Base-by-base conservation (phyloP, 2,329 filamentous ascomycete species). In the Parafenestella ontariensis region DNA sequence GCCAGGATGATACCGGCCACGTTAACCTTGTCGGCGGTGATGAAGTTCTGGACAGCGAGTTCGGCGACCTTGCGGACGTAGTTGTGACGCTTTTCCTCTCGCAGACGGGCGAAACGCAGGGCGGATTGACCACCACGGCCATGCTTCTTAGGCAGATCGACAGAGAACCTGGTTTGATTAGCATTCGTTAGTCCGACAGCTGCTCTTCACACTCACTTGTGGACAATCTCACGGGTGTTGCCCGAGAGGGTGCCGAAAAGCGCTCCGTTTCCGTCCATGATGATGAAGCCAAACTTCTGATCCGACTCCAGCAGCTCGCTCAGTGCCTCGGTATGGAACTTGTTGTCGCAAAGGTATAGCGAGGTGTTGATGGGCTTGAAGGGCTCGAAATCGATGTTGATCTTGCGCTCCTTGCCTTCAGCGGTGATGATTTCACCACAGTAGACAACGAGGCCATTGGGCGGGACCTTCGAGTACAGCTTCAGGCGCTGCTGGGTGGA, bases 361-460 rank as follows among this genome's bases (percentile, higher is more conserved):
- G 96, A 99, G 31, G 95, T 99, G 81, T 99, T 99, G 87, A 99
- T 99, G 58, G 95, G 95, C 85, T 99, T 99, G 86, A 99, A 99
- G 28, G 95, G 95, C 81, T 99, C 95, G 77, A 99, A 99, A 77
- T 99, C 96, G 77, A 99, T 99, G 81, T 99, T 99, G 83, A 99
- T 96, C 85, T 97, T 99, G 75, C 95, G 87, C 82, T 99, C 95
- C 81, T 99, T 99, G 79, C 95, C 95, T 83, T 99, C 95, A 26
- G 89, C 89, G 52, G 95, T 99, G 83, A 99, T 89, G 77, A 99
- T 98, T 97, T 99, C 95, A 88, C 95, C 95, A 79, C 95, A 99
- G 86, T 99, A 99, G 67, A 99, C 90, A 64, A 99, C 95, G 65
- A 99, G 83, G 56, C 95, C 95, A 80, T 99, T 99, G 45, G 95